These are phyloP conservation scores for Dispira simplex DNA, from an alignment of 192 early-diverging fungal species.

Conservation along the genomic window DNA sequence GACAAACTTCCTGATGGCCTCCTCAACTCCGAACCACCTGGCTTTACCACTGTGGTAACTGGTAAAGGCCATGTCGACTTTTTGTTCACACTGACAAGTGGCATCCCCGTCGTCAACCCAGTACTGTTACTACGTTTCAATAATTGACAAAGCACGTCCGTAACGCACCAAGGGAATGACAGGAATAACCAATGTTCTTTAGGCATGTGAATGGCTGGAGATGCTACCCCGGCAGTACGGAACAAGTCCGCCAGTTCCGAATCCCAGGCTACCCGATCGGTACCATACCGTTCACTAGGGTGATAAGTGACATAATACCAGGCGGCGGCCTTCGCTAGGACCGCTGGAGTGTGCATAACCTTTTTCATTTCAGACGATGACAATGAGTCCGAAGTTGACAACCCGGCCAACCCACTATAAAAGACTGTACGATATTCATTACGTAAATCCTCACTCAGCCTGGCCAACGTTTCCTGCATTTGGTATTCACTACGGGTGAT, in stretches of 20 bases:
- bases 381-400: neutral
- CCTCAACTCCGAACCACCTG: no score
- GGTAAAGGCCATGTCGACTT: no score
- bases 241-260: neutral
- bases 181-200: neutral
- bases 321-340: conserved; percentile 31
- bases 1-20: no score
- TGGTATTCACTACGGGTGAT: conserved; percentile 24
- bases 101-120: no score
- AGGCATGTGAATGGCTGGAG: neutral
- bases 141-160: neutral
- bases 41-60: no score
- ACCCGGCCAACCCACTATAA: conserved; percentile 21
- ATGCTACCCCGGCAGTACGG: neutral
- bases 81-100: no score
- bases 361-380: no score
- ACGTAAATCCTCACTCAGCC: conserved; percentile 19
- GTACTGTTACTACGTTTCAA: neutral
- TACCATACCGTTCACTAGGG: conserved; percentile 15
- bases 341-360: neutral
- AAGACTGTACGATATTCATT: conserved; percentile 28
- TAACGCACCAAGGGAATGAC: conserved; percentile 8
- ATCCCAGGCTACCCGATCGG: no score
- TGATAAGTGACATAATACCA: conserved; percentile 65
- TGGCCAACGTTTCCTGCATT: conserved; percentile 27